Evolutionary conservation across 2,329 filamentous ascomycete species (phyloP).

Genomic region (Elsinoe batatas): DNA sequence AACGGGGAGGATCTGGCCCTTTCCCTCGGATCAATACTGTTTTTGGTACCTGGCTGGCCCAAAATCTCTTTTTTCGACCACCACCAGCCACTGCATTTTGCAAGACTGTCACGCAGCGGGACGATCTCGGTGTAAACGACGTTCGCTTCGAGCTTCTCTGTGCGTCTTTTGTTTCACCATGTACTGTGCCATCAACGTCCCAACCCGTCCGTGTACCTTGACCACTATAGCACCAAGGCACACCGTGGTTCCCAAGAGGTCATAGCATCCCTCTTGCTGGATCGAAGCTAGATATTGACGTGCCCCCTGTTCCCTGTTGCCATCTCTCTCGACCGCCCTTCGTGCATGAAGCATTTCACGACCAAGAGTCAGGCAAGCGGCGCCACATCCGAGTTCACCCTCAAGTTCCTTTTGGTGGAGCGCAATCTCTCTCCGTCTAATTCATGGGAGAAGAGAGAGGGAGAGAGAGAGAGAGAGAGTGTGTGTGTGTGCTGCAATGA

Average conservation of each 20-base stretch:
- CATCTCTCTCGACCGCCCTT: neutral
- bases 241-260: neutral
- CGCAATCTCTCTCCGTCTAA: neutral
- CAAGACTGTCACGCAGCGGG: slow-evolving; percentile 1
- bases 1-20: slow-evolving; percentile 6
- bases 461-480: too few species aligned
- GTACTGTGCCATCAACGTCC: neutral
- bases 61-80: neutral
- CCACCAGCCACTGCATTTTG: slow-evolving; percentile 3
- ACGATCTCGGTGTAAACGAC: neutral
- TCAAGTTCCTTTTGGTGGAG: slow-evolving; percentile 8
- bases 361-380: slow-evolving; percentile 2
- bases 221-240: slow-evolving; percentile 9
- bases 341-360: neutral
- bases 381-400: slow-evolving; percentile 12
- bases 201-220: slow-evolving; percentile 7
- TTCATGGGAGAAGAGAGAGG: slow-evolving; percentile 1
- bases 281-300: neutral
- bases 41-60: neutral
- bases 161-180: slow-evolving; percentile 14
- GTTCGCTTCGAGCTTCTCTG: slow-evolving; percentile 2
- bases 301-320: slow-evolving; percentile 11
- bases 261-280: neutral
- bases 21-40: slow-evolving; percentile 1
- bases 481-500: neutral